Evolutionary conservation across 805 yeast species (phyloP).

Genomic region (Metschnikowia koreensis): DNA sequence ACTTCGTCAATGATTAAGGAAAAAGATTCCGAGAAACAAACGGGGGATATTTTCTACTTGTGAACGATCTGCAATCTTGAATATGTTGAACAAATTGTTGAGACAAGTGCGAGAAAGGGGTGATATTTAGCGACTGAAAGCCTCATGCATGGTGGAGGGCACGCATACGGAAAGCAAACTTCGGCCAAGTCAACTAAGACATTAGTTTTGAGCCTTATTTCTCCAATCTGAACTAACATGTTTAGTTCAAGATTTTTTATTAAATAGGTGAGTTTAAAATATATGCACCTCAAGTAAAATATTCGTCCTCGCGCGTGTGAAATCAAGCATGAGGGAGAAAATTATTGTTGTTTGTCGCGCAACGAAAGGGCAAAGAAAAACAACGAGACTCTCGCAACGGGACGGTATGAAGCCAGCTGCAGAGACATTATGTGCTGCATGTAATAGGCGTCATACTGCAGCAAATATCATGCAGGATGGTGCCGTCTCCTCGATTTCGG

Average conservation of each 20-base stretch:
- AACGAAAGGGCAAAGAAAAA: neutral
- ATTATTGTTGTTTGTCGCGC: neutral
- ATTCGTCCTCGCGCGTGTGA: neutral
- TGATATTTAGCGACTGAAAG: neutral
- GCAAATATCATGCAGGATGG: neutral
- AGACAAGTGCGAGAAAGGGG: neutral
- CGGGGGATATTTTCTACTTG: too few relatives aligned
- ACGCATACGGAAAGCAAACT: neutral
- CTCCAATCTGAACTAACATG: too few relatives aligned
- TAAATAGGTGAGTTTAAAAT: neutral
- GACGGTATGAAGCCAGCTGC: neutral
- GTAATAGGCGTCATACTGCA: neutral
- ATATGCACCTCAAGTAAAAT: neutral
- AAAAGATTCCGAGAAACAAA: too few relatives aligned
- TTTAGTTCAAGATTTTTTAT: neutral
- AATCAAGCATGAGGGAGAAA: neutral
- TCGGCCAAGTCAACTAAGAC: neutral
- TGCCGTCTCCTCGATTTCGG: neutral
- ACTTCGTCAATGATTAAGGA: too few relatives aligned
- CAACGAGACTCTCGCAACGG: neutral
- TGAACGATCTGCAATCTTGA: too few relatives aligned
- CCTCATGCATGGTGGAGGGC: neutral
- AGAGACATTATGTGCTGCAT: neutral
- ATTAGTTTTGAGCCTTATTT: too few relatives aligned
- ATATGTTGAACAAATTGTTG: too few relatives aligned